A percentile compares a stretch with the other conserved stretches of the same genome.
Evolutionary conservation across 768 basidiomycete genomes (phyloP).

Genomic region (Lepiota brunneoincarnata): DNA sequence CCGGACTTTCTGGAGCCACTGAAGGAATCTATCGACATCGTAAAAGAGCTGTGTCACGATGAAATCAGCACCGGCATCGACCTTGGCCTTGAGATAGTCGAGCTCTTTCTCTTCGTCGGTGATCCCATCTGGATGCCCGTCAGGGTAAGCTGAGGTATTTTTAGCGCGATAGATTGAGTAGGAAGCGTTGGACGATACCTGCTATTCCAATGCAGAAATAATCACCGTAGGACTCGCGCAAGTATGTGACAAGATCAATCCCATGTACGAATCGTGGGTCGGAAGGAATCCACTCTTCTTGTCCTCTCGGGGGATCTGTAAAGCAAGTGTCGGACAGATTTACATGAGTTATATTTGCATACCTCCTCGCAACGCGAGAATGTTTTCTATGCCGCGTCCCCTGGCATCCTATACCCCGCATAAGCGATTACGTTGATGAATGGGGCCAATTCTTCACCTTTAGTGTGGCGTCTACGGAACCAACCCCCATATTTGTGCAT

Average conservation of each 20-base stretch:
- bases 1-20: slow-evolving; percentile 75
- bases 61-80: slow-evolving; percentile 94
- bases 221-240: slow-evolving; percentile 55
- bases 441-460: slow-evolving; percentile 46
- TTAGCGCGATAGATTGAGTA: slow-evolving; percentile 1
- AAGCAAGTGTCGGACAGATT: background rate
- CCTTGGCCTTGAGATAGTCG: slow-evolving; percentile 75
- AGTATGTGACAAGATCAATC: slow-evolving; percentile 88
- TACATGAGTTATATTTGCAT: slow-evolving; percentile 17
- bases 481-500: slow-evolving; percentile 94
- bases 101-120: slow-evolving; percentile 63
- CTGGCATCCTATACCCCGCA: slow-evolving; percentile 60
- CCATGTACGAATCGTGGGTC: slow-evolving; percentile 84
- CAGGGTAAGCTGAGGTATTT: slow-evolving; percentile 72
- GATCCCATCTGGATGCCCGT: slow-evolving; percentile 71
- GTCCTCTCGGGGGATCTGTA: slow-evolving; percentile 87
- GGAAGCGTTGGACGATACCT: slow-evolving; percentile 39
- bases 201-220: slow-evolving; percentile 95
- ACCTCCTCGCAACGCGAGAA: slow-evolving; percentile 93
- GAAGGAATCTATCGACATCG: slow-evolving; percentile 83
- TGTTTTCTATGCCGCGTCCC: slow-evolving; percentile 78
- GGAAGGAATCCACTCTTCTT: slow-evolving; percentile 89
- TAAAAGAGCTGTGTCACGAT: slow-evolving; percentile 97
- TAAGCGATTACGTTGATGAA: slow-evolving; percentile 1
- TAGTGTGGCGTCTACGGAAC: slow-evolving; percentile 83